These are phyloP conservation scores for Gremmenia infestans DNA, from an alignment of 2,329 filamentous ascomycete genomes.

Conservation along the genomic window DNA sequence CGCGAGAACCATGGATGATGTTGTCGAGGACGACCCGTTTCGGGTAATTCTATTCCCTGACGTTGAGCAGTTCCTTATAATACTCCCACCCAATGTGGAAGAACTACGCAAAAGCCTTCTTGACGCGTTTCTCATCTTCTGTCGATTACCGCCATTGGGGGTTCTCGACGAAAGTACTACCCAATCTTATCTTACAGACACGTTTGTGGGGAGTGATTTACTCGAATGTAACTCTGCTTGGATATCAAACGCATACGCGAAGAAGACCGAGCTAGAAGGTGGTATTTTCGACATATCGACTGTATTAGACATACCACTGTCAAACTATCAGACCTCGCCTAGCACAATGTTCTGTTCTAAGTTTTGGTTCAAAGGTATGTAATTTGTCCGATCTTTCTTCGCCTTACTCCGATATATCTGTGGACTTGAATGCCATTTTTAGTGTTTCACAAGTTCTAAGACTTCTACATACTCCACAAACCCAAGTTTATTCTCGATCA, in stretches of 20 bases:
- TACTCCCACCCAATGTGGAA: slow-evolving; percentile 40
- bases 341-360: slow-evolving; percentile 50
- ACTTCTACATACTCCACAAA: too few species aligned
- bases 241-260: slow-evolving; percentile 10
- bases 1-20: slow-evolving; percentile 68
- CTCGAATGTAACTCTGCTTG: slow-evolving; percentile 25
- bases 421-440: too few species aligned
- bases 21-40: slow-evolving; percentile 74
- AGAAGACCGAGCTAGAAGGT: slow-evolving; percentile 14
- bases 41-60: slow-evolving; percentile 78
- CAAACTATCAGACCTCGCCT: slow-evolving; percentile 32
- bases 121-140: slow-evolving; percentile 67
- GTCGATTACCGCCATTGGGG: slow-evolving; percentile 51
- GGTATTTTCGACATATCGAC: slow-evolving; percentile 19
- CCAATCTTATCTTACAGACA: slow-evolving; percentile 42
- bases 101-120: slow-evolving; percentile 46
- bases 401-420: too few species aligned
- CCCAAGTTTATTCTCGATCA: too few species aligned
- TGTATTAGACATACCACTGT: slow-evolving; percentile 20
- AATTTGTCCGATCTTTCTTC: too few species aligned
- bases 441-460: too few species aligned
- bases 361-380: slow-evolving; percentile 39
- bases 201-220: slow-evolving; percentile 44
- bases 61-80: slow-evolving; percentile 57
- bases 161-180: slow-evolving; percentile 19